phyloP scores from a whole-genome alignment of 2,329 filamentous ascomycete species.

The Talaromyces piceae region DNA sequence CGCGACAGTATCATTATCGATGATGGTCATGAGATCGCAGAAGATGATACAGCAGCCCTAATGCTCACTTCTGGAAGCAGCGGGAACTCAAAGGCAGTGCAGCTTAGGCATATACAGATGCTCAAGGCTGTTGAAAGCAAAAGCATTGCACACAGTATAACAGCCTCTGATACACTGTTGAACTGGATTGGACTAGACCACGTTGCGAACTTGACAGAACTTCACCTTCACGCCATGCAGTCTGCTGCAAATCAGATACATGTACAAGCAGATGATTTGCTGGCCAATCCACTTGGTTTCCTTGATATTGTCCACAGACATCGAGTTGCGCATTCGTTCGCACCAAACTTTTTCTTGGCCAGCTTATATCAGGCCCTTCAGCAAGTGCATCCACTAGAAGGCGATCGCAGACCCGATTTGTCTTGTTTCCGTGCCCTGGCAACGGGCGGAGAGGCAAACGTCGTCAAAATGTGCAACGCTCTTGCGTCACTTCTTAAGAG shows the following conservation, averaged over 20 bases:
- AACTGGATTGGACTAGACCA: conserved; percentile 37
- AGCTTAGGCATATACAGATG: conserved; percentile 38
- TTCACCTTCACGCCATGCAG: conserved; percentile 33
- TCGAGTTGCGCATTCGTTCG: conserved; percentile 25
- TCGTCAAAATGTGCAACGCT: conserved; percentile 15
- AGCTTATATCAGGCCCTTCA: conserved; percentile 10
- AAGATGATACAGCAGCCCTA: conserved; percentile 26
- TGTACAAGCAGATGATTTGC: conserved; percentile 27
- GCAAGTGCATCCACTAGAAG: background rate
- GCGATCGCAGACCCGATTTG: conserved; percentile 10
- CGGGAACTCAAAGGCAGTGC: conserved; percentile 46
- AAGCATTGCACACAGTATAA: conserved; percentile 14
- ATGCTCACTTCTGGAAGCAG: conserved; percentile 51
- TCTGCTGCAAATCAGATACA: conserved; percentile 41
- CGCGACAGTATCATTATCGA: too few relatives aligned
- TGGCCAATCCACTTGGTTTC: conserved; percentile 23
- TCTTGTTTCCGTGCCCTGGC: conserved; percentile 20
- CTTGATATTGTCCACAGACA: conserved; percentile 21
- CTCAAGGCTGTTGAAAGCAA: conserved; percentile 38
- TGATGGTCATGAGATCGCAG: background rate
- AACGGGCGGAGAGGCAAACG: conserved; percentile 36
- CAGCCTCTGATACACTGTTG: too few relatives aligned
- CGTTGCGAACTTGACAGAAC: conserved; percentile 30
- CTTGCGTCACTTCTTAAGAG: conserved; percentile 13
- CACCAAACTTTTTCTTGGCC: conserved; percentile 33